Base-by-base conservation (phyloP, 116 monocot genomes). In the Phalaenopsis hybrid region DNA sequence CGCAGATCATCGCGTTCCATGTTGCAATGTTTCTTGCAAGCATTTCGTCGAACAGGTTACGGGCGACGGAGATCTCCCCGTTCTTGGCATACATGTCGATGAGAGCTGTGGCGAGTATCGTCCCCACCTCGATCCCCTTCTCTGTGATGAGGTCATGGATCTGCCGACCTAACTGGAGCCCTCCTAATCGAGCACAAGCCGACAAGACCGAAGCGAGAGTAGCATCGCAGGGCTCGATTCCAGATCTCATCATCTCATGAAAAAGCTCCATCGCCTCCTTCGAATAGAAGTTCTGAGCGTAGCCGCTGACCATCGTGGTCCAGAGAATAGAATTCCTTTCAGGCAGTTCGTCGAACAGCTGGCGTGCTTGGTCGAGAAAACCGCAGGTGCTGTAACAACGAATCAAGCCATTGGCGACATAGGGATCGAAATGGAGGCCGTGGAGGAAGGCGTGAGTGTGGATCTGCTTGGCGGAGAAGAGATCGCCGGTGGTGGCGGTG, bases 11-110 rank as follows among this genome's bases (percentile, higher is more conserved):
- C 0, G 90, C 92, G 34, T 92, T 94, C 94, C 94, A 94, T 15
- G 94, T 94, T 17, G 90, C 88, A 0, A 81, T 85, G 80, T 90
- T 90, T 78, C 57, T 84, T 61, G 87, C 87, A 0, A 75, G 83
- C 90, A 94, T 92, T 59, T 49, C 57, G 0, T 25, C 37, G n/a
- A 94, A 94, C 81, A 94, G 20, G 12, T 55, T 74, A 3, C 79
- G 21, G 1, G 94, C 94, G 8, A 67, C 69, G 0, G 57, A 55
- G 0, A 92, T 79, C 6, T 78, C 89, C 0, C 92, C 94, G 43
- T 92, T 94, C 86, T 94, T 94, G 0, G 86, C 88, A 43, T 94
- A 94, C 94, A 92, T 94, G n/a, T 94, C 94, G 2, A 92, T 86
- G 25, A 94, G 45, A 1, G 94, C 92, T 2, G 94, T 94, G 18